Percentiles rank a stretch among this genome's conserved stretches.
Conservation (phyloP, 2,329 filamentous ascomycete species). For the Aspergillus pseudonomiae region DNA sequence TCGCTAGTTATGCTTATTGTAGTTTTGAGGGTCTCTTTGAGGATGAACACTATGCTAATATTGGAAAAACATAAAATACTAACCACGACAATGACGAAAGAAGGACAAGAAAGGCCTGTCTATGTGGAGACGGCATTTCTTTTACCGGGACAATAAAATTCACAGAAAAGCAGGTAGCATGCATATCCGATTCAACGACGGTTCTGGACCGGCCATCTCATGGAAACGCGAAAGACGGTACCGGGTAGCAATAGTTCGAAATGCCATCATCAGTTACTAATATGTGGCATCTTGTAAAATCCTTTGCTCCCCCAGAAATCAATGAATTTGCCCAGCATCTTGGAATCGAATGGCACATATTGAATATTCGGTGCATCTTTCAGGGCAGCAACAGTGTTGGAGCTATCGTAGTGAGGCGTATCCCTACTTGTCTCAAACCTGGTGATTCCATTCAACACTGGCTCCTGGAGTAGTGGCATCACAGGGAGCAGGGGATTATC, state of each 20-base stretch:
- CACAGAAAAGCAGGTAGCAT: too few relatives aligned
- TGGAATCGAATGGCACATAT: background rate
- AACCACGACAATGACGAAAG: too few relatives aligned
- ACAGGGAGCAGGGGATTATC: slow-evolving; percentile 14
- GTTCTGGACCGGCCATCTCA: background rate
- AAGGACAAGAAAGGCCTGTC: background rate
- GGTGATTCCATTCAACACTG: slow-evolving; percentile 33
- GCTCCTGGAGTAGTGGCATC: slow-evolving; percentile 45
- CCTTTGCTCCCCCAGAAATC: slow-evolving; percentile 1
- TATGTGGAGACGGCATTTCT: background rate
- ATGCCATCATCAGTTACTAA: background rate
- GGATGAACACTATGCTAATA: too few relatives aligned
- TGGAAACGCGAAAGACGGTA: background rate
- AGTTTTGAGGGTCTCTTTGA: too few relatives aligned
- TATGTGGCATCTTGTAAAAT: background rate
- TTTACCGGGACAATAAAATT: background rate
- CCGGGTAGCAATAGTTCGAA: background rate
- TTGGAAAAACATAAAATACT: background rate
- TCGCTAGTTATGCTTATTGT: too few relatives aligned
- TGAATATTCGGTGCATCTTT: slow-evolving; percentile 6
- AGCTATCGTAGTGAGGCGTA: slow-evolving; percentile 14
- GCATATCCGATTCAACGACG: background rate
- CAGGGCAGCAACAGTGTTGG: slow-evolving; percentile 13
- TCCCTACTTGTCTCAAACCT: slow-evolving; percentile 23
- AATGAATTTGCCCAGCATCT: background rate